Conservation (phyloP, 495 filamentous ascomycete genomes). For the Penicillium canescens region DNA sequence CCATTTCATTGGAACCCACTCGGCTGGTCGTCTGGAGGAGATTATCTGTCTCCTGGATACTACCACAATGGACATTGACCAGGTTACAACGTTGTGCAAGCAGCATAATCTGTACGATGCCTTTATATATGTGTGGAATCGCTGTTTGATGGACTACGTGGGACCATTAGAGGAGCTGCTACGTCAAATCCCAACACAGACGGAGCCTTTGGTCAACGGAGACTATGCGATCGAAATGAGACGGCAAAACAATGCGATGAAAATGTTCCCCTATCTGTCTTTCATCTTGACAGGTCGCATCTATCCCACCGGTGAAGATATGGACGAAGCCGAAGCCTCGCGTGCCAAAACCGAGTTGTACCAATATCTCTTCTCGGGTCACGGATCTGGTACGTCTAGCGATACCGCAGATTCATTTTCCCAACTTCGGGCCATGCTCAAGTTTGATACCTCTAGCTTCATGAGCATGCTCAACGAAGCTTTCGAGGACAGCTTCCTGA, state of each 20-base stretch:
- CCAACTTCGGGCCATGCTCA: slow-evolving; percentile 78
- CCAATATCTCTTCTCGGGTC: slow-evolving; percentile 88
- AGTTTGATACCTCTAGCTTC: slow-evolving; percentile 88
- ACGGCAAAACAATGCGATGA: slow-evolving; percentile 66
- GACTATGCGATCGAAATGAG: slow-evolving; percentile 33
- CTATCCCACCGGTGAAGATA: slow-evolving; percentile 80
- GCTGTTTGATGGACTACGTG: slow-evolving; percentile 83
- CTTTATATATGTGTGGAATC: slow-evolving; percentile 95
- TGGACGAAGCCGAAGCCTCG: slow-evolving; percentile 65
- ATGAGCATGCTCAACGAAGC: slow-evolving; percentile 96
- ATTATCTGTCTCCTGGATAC: slow-evolving; percentile 93
- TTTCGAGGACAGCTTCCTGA: slow-evolving; percentile 93
- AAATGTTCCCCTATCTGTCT: slow-evolving; percentile 93
- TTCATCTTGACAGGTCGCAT: slow-evolving; percentile 88
- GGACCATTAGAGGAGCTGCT: slow-evolving; percentile 87
- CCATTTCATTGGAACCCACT: slow-evolving; percentile 72
- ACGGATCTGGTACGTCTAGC: slow-evolving; percentile 56
- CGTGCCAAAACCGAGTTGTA: slow-evolving; percentile 86
- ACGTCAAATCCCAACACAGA: slow-evolving; percentile 54
- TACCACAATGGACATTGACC: slow-evolving; percentile 88
- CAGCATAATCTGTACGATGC: slow-evolving; percentile 91
- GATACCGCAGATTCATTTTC: slow-evolving; percentile 68
- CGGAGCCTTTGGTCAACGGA: slow-evolving; percentile 33
- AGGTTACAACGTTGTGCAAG: slow-evolving; percentile 87
- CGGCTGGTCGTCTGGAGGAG: slow-evolving; percentile 81